phyloP scores from a whole-genome alignment of 345 rosid species.

The Hevea brasiliensis region DNA sequence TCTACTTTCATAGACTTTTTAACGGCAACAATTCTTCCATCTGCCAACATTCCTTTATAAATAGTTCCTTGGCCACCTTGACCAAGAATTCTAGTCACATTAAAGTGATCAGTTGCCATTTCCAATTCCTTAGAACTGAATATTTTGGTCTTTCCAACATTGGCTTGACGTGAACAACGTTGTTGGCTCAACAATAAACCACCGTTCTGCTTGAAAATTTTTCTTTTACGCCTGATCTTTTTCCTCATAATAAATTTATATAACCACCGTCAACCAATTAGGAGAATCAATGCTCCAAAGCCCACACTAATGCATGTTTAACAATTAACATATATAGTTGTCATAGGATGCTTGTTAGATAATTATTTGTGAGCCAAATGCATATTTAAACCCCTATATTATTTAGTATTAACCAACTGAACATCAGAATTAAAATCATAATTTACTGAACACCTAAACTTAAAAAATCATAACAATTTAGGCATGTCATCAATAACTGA shows the following conservation, averaged over 20 bases:
- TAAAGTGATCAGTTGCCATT: background rate
- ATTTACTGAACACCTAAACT: too few species aligned
- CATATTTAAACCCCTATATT: too few species aligned
- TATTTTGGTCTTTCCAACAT: background rate
- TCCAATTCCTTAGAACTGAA: constrained; percentile 11
- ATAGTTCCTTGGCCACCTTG: constrained; percentile 15
- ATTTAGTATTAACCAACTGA: too few species aligned
- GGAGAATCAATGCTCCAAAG: background rate
- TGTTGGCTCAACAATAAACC: background rate
- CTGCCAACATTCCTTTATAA: constrained; percentile 13
- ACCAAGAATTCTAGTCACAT: constrained; percentile 11
- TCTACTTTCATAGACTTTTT: background rate
- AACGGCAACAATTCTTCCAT: constrained; percentile 12
- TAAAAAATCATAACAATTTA: too few species aligned
- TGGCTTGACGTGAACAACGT: background rate
- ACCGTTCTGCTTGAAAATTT: constrained; percentile 4
- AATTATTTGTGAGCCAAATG: too few species aligned
- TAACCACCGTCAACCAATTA: background rate
- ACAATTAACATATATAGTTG: too few species aligned
- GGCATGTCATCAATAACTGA: too few species aligned
- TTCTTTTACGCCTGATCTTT: background rate
- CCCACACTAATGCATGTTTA: background rate
- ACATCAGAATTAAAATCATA: too few species aligned
- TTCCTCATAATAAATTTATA: background rate
- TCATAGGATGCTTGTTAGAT: too few species aligned